Evolutionary conservation across 176 grass and related monocot species (phyloP), one percentile per base, ranked within the genome.

Genomic region (Panicum miliaceum): DNA sequence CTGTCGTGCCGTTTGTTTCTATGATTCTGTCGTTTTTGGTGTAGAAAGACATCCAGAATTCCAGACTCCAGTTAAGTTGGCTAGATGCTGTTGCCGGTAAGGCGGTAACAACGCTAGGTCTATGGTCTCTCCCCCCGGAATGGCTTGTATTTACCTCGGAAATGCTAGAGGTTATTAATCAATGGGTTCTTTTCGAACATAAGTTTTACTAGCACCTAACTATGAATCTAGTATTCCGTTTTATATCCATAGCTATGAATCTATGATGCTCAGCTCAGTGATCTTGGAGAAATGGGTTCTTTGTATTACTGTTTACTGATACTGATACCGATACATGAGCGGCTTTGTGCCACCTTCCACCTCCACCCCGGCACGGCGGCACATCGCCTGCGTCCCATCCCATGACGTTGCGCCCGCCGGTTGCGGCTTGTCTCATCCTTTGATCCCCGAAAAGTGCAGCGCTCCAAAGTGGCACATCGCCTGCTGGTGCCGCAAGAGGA

Each of bases 21-120:
- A 43, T 84, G 75, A 64, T 80, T 81, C 8, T 82, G 52, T 26
- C 16, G 7, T 52, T 67, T 70, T 83, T 77, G 58, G 67, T 88
- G 73, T 83, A 76, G 6, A 53, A 79, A 73, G 75, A 37, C 52
- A 79, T 80, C 18, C 41, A 22, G 71, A 51, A 53, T 19, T 25
- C 13, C 14, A 59, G 73, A 56, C 42, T 60, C 27, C 76, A 78
- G 56, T 22, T 66, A 82, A 82, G 72, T 54, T 77, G n/a, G 51
- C 46, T 82, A 89, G 63, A 76, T 72, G 78, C 53, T 78, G 54
- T 42, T 78, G 32, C 26, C 46, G 11, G 52, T 64, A 27, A 27
- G 32, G 20, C 46, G 11, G 52, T 64, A 27, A 27, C 79, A 60
- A 64, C 12, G 47, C 3, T 66, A 66, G 78, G 23, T 41, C 20